phyloP scores from a whole-genome alignment of 1,139 yeast genomes.

The Suhomyces terraborum region DNA sequence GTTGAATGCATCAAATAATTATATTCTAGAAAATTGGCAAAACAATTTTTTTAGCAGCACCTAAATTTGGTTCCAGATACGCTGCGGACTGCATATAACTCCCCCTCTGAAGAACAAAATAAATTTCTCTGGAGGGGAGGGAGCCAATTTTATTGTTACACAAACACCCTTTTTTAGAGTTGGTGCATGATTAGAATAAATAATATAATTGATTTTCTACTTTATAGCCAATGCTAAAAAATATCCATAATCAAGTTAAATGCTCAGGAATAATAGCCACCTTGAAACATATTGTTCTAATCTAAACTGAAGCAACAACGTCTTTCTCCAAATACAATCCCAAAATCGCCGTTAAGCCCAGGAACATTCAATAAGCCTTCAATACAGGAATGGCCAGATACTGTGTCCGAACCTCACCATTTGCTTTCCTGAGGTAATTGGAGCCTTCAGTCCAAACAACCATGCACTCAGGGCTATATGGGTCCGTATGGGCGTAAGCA shows the following conservation, averaged over 20 bases:
- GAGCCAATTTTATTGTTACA: too few relatives aligned
- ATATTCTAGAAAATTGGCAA: too few relatives aligned
- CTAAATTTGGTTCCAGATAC: neutral
- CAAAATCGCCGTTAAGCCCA: neutral
- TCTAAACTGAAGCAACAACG: slow-evolving; percentile 1
- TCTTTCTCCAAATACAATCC: neutral
- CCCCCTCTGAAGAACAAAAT: neutral
- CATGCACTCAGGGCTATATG: slow-evolving; percentile 2
- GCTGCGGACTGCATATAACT: neutral
- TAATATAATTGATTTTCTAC: neutral
- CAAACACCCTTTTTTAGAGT: slow-evolving; percentile 2
- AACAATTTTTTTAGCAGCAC: slow-evolving; percentile 4
- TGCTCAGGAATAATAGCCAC: slow-evolving; percentile 1
- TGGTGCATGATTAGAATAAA: slow-evolving; percentile 3
- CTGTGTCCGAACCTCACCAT: neutral
- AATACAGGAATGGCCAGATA: slow-evolving; percentile 1
- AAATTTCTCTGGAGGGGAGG: too few relatives aligned
- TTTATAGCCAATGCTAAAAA: slow-evolving; percentile 1
- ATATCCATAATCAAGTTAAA: slow-evolving; percentile 1
- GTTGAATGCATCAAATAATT: slow-evolving; percentile 2
- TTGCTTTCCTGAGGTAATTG: slow-evolving; percentile 1
- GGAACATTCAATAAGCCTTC: neutral
- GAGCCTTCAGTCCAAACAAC: neutral
- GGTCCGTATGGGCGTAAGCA: too few relatives aligned
- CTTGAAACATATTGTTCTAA: slow-evolving; percentile 5